phyloP scores from a whole-genome alignment of 192 early-diverging fungal species.

The Podila minutissima region DNA sequence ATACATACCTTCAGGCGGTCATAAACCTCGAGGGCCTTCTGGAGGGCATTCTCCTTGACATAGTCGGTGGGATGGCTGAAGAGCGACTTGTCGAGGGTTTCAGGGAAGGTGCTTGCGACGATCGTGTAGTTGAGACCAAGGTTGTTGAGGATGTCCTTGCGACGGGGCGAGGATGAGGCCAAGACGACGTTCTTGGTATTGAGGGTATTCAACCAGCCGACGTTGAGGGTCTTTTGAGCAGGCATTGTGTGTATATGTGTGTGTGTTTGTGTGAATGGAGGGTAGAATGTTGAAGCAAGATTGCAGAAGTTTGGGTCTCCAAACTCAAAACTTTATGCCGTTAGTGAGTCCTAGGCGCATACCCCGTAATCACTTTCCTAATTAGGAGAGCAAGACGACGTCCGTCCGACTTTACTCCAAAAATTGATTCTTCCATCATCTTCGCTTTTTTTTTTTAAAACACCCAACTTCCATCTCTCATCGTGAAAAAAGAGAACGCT shows the following conservation, averaged over 20 bases:
- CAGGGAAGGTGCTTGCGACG: slow-evolving; percentile 77
- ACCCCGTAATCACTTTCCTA: no score
- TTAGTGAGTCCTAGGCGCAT: no score
- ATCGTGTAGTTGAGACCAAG: slow-evolving; percentile 71
- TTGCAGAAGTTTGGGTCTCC: no score
- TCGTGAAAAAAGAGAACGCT: background rate
- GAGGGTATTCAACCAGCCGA: slow-evolving; percentile 47
- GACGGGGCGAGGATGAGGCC: slow-evolving; percentile 84
- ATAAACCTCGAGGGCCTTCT: slow-evolving; percentile 79
- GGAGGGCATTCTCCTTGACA: slow-evolving; percentile 73
- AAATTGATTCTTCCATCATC: background rate
- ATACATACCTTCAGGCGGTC: slow-evolving; percentile 55
- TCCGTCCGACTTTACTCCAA: no score
- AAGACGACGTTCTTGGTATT: slow-evolving; percentile 69
- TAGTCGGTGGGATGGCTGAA: slow-evolving; percentile 70
- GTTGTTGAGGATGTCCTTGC: slow-evolving; percentile 74
- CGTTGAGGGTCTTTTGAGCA: slow-evolving; percentile 27
- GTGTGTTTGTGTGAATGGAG: background rate
- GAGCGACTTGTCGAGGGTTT: slow-evolving; percentile 77
- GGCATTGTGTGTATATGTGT: slow-evolving; percentile 10
- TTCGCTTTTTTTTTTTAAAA: background rate
- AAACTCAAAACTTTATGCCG: no score
- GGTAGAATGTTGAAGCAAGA: background rate
- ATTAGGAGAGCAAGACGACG: no score
- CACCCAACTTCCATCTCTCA: background rate